Base-by-base conservation (phyloP, 2,329 filamentous ascomycete genomes). In the Cladosporium sp. region DNA sequence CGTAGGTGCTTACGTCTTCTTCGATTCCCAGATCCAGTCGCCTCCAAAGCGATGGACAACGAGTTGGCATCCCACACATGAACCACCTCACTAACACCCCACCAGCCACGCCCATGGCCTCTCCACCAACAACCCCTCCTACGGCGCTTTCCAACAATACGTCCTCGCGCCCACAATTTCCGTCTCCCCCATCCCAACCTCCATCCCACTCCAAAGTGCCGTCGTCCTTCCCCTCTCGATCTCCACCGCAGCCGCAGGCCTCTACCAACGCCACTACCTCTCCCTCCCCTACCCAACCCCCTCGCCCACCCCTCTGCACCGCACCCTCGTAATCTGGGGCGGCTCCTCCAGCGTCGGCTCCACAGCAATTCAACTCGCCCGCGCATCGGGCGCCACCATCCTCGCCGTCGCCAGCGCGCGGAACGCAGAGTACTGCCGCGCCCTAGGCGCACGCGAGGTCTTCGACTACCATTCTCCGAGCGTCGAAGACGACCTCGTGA, bases 281-380 rank as follows among this genome's bases (percentile, higher is more conserved):
- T 58, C 65, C 5, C 67, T 68, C 8, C 53, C 68, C 23, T 37
- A 65, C 8, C 67, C 67, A 5, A 57, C 64, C 18, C 23, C 16
- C 65, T 35, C 49, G 59, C 12, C 56, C 35, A 10, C 70, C 74
- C 40, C 26, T 67, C 3, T 73, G 68, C 5, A 73, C 73, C 16
- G 75, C 80, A 70, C 75, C 57, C 37, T 82, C 0, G 68, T 86
- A 5, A 72, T 86, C 18, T 86, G 83, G 81, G 84, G 84, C 21
- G 85, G 84, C 0, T 79, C 81, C 3, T 79, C 80, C 0, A 78
- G 76, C n/a, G 81, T 83, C 0, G 82, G 83, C 1, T 78, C 77
- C 46, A 79, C 78, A 50, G 80, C 80, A 0, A 78, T 84, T 16
- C 83, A 85, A 66, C 74, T 85, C 0, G 78, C 79, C 2, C 72